Conservation (phyloP, 208 protist species). For the Leishmania lainsoni region DNA sequence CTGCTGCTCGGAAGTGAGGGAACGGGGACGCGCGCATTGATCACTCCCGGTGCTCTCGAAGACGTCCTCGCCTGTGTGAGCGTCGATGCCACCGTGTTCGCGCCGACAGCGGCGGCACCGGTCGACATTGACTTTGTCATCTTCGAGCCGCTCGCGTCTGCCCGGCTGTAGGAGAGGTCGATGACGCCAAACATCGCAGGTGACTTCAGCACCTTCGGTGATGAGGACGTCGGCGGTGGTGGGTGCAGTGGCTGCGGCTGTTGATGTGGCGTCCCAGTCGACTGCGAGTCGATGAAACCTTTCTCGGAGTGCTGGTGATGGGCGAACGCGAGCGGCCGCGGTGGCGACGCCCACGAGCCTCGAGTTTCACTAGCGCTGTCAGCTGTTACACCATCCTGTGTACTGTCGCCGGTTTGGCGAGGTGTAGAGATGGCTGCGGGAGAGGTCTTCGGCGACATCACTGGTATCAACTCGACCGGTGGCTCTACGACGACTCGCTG, state of each 20-base stretch:
- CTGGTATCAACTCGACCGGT: neutral
- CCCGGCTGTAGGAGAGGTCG: constrained; percentile 20
- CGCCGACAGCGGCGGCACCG: neutral
- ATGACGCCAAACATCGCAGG: constrained; percentile 42
- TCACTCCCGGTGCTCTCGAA: constrained; percentile 1
- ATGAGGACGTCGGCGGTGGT: neutral
- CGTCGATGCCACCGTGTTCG: neutral
- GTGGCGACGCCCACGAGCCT: constrained; percentile 6
- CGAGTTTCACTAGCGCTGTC: neutral
- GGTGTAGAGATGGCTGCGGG: neutral
- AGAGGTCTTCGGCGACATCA: neutral
- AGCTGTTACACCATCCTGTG: neutral
- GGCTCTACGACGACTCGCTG: neutral
- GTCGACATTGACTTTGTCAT: neutral
- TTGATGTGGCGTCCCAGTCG: neutral
- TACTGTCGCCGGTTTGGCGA: neutral
- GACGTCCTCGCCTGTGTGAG: neutral
- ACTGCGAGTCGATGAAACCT: neutral
- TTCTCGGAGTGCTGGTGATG: neutral
- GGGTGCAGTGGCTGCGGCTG: neutral
- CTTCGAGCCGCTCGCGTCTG: constrained; percentile 9
- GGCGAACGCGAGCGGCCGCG: constrained; percentile 3
- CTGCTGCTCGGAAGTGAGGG: neutral
- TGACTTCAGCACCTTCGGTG: neutral
- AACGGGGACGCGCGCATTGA: constrained; percentile 4